These are phyloP conservation scores for Aspergillus tubingensis DNA, from an alignment of 2,329 filamentous ascomycete genomes.

Conservation along the genomic window DNA sequence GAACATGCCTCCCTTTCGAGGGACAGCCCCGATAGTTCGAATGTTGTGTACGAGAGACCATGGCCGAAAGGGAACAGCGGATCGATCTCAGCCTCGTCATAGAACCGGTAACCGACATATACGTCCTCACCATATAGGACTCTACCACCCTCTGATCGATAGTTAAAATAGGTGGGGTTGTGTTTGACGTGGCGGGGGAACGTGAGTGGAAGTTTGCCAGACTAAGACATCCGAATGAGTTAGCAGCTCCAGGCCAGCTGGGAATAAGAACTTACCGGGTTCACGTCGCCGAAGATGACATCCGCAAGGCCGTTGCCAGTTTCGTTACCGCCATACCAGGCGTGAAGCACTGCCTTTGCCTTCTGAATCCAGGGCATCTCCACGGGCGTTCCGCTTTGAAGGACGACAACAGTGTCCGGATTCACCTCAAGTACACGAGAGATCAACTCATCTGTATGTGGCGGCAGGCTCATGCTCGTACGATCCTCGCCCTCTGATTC, in stretches of 20 bases:
- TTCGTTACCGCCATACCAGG: conserved; percentile 81
- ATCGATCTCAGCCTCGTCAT: conserved; percentile 64
- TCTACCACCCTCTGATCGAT: conserved; percentile 64
- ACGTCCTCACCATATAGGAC: conserved; percentile 76
- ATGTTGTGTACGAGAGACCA: conserved; percentile 73
- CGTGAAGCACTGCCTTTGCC: conserved; percentile 63
- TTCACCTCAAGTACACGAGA: conserved; percentile 64
- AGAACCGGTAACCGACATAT: conserved; percentile 77
- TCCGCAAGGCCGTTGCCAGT: conserved; percentile 76
- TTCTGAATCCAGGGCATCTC: conserved; percentile 46
- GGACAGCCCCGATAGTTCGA: conserved; percentile 52
- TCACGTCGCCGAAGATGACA: conserved; percentile 69
- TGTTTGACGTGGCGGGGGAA: conserved; percentile 8
- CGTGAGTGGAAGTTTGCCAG: conserved; percentile 67
- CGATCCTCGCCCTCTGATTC: conserved; percentile 68
- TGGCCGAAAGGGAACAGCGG: conserved; percentile 75
- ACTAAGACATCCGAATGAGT: conserved; percentile 29
- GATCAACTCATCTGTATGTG: conserved; percentile 57
- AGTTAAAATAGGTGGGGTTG: conserved; percentile 69
- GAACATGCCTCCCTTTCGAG: conserved; percentile 15
- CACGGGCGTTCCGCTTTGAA: conserved; percentile 71
- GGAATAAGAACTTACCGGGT: conserved; percentile 48
- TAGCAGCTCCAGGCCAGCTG: not conserved
- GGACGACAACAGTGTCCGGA: conserved; percentile 67
- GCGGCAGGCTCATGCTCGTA: conserved; percentile 48